phyloP scores from a whole-genome alignment of 1,284 basidiomycete species.

The Melampsora americana region DNA sequence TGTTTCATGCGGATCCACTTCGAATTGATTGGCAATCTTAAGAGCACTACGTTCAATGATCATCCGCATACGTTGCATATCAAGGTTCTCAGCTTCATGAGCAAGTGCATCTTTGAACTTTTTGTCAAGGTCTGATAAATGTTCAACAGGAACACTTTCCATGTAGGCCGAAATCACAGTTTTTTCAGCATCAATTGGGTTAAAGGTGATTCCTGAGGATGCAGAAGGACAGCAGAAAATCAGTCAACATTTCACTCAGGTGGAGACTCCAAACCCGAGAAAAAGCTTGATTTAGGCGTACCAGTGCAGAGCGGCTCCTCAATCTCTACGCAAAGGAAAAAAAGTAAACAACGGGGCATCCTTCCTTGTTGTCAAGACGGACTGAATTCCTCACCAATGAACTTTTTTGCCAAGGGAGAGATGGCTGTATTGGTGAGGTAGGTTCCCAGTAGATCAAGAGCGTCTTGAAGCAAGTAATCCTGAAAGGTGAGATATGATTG shows the following conservation, averaged over 20 bases:
- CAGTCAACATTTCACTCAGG: too few relatives aligned
- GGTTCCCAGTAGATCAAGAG: constrained; percentile 44
- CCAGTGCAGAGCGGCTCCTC: constrained; percentile 76
- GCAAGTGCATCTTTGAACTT: constrained; percentile 70
- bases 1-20: constrained; percentile 55
- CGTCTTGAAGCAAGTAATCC: constrained; percentile 37
- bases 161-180: constrained; percentile 74
- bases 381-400: constrained; percentile 29
- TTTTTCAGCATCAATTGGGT: constrained; percentile 68
- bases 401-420: constrained; percentile 42
- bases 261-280: constrained; percentile 9
- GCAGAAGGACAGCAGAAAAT: constrained; percentile 39
- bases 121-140: constrained; percentile 69
- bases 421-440: constrained; percentile 52
- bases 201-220: constrained; percentile 75
- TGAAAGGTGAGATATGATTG: constrained; percentile 1
- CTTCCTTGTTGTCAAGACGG: constrained; percentile 8
- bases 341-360: constrained; percentile 57
- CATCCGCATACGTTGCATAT: constrained; percentile 87
- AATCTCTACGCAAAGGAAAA: constrained; percentile 91
- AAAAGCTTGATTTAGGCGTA: constrained; percentile 52
- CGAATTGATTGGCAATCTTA: constrained; percentile 54
- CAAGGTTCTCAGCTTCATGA: constrained; percentile 71
- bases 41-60: constrained; percentile 65
- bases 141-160: constrained; percentile 76